These are phyloP conservation scores for Oldenlandia corymbosa DNA, from an alignment of 257 asterid genomes.

Conservation along the genomic window DNA sequence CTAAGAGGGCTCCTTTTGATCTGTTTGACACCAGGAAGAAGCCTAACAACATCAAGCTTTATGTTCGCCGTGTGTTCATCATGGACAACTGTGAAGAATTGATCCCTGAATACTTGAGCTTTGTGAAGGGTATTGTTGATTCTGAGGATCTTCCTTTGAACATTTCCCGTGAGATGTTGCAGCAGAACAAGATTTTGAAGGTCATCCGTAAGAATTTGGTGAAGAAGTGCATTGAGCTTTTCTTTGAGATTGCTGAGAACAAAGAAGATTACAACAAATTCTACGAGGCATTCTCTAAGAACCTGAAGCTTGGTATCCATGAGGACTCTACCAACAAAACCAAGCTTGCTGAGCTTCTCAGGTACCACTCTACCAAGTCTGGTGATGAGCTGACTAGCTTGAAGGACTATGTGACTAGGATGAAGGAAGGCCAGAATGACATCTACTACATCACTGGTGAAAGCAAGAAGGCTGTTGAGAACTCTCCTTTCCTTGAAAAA, in stretches of 20 bases:
- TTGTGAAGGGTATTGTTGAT: slow-evolving; percentile 55
- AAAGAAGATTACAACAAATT: slow-evolving; percentile 56
- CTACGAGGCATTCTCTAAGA: slow-evolving; percentile 51
- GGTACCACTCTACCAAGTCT: slow-evolving; percentile 53
- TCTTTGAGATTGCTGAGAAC: slow-evolving; percentile 62
- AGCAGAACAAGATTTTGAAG: slow-evolving; percentile 58
- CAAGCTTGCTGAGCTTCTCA: slow-evolving; percentile 43
- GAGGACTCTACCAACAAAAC: slow-evolving; percentile 45
- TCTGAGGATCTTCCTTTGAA: slow-evolving; percentile 56
- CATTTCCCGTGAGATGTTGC: slow-evolving; percentile 48
- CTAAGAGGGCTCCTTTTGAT: slow-evolving; percentile 59
- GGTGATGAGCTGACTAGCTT: slow-evolving; percentile 58
- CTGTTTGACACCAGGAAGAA: slow-evolving; percentile 56
- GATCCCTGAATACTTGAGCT: slow-evolving; percentile 52
- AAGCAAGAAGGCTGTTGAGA: slow-evolving; percentile 61
- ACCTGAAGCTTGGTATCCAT: slow-evolving; percentile 53
- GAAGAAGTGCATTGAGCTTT: slow-evolving; percentile 54
- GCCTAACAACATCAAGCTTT: slow-evolving; percentile 56
- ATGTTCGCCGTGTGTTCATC: slow-evolving; percentile 54
- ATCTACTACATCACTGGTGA: slow-evolving; percentile 57
- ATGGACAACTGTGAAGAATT: slow-evolving; percentile 61
- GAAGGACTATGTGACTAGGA: slow-evolving; percentile 58
- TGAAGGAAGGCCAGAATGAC: slow-evolving; percentile 57
- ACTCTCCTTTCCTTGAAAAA: slow-evolving; percentile 58
- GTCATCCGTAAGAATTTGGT: slow-evolving; percentile 62